Evolutionary conservation across 441 rosid genomes (phyloP), one percentile per base, ranked within the genome.

Genomic region (Erodium trifolium): DNA sequence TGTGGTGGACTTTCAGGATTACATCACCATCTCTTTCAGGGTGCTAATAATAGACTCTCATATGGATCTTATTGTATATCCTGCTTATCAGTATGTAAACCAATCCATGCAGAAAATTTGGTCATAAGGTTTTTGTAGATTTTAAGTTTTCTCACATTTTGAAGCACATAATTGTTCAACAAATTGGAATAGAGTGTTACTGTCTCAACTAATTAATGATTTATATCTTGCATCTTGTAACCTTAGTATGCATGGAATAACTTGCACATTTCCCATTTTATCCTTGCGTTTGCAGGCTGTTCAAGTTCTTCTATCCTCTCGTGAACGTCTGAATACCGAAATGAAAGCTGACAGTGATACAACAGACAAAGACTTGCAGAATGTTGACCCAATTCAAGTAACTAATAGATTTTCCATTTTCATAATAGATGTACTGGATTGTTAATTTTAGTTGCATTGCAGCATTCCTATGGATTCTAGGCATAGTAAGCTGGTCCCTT

Each of bases 361-460:
- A 23, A 43, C 65, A 70, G 82, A 78, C 73, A 43, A 78, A 67
- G 79, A 74, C 67, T 67, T 71, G 59, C 68, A 72, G 71, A 73
- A 49, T 34, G 67, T 84, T 76, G 97, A 93, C 68, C 87, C 87
- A 57, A 73, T 88, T 79, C 97, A 91, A 76, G 98, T 88, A 75
- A 79, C 82, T 74, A 13, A 18, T 73, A 43, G 63, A 67, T 71
- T 73, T 31, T 31, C 3, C 2, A n/a, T 69, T 34, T 45, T 18
- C 47, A 14, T 51, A n/a, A 51, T 49, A 12, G 12, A 11, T 49
- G 35, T 47, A 27, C 31, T 67, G 5, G 55, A 34, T 18, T 12
- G 13, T 17, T 11, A 51, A 23, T 69, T 64, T 59, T 27, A 27
- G 31, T 27, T 27, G 31, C 31, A 41, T 63, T 60, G 65, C 65